Conservation (phyloP, 208 protist genomes). For the Leishmania turanica region DNA sequence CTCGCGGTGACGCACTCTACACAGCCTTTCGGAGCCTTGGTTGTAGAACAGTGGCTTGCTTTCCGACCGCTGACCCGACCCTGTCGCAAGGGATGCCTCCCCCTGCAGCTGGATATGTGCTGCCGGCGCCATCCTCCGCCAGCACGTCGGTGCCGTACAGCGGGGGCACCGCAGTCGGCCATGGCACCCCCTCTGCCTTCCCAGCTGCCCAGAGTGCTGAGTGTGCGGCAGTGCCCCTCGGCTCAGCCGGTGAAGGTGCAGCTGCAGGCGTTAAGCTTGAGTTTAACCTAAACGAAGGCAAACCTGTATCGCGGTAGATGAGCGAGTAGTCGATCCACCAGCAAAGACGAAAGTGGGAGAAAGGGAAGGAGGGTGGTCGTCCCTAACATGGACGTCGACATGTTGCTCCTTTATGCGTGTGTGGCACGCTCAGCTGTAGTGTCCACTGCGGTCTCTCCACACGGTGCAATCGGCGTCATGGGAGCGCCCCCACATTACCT, state of each 20-base stretch:
- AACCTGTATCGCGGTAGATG: neutral
- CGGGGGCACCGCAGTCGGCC: too few species aligned
- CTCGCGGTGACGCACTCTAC: conserved; percentile 3
- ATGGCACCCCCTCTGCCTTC: neutral
- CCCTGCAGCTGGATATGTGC: neutral
- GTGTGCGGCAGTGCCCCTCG: too few species aligned
- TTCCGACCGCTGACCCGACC: neutral
- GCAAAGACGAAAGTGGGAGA: neutral
- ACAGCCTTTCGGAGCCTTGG: neutral
- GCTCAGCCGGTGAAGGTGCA: neutral
- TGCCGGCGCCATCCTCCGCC: neutral
- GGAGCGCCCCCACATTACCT: neutral
- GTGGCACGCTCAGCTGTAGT: neutral
- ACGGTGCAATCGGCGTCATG: neutral
- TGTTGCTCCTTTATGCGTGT: neutral
- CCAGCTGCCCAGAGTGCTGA: neutral
- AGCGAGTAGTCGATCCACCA: too few species aligned
- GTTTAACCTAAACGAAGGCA: too few species aligned
- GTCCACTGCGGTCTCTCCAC: neutral
- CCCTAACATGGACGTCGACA: neutral
- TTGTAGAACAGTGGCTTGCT: neutral
- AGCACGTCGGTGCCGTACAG: too few species aligned
- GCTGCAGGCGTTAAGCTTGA: too few species aligned
- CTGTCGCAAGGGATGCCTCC: neutral
- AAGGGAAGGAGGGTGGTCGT: too few species aligned